A percentile compares a stretch with the other conserved stretches of the same genome.
These are phyloP conservation scores for Vaucheria bursata DNA, from an alignment of 352 stramenopile genomes.

Conservation along the genomic window DNA sequence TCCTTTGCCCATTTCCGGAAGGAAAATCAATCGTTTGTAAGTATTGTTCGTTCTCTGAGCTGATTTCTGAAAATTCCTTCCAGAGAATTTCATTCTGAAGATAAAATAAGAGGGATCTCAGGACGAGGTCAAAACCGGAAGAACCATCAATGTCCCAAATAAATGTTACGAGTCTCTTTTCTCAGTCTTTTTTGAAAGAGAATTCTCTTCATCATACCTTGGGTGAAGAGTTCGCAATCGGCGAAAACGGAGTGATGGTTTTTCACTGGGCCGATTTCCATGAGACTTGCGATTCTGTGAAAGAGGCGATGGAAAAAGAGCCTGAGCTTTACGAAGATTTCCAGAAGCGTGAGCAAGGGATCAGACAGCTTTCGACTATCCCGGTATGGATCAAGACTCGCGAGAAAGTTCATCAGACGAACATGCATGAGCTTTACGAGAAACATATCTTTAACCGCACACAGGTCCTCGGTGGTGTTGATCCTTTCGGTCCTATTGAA, in stretches of 20 bases:
- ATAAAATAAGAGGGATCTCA: not conserved
- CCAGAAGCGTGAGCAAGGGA: too few species aligned
- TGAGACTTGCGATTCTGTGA: not conserved
- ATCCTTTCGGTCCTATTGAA: not conserved
- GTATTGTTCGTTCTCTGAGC: not conserved
- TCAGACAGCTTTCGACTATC: not conserved
- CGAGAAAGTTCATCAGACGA: not conserved
- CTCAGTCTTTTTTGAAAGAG: not conserved
- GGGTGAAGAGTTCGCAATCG: not conserved
- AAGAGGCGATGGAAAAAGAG: not conserved
- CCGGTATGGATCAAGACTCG: not conserved
- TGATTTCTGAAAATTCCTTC: not conserved
- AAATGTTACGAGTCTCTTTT: not conserved
- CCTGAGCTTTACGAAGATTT: too few species aligned
- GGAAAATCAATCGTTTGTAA: not conserved
- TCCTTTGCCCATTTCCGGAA: not conserved
- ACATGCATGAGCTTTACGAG: not conserved
- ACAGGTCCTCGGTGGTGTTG: not conserved
- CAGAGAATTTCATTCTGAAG: not conserved
- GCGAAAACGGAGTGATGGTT: not conserved
- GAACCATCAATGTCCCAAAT: not conserved
- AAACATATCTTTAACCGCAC: not conserved
- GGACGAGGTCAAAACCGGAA: not conserved
- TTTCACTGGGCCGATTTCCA: constrained; percentile 1
- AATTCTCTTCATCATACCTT: too few species aligned